Conservation (phyloP, 345 rosid genomes). For the Populus simonii region DNA sequence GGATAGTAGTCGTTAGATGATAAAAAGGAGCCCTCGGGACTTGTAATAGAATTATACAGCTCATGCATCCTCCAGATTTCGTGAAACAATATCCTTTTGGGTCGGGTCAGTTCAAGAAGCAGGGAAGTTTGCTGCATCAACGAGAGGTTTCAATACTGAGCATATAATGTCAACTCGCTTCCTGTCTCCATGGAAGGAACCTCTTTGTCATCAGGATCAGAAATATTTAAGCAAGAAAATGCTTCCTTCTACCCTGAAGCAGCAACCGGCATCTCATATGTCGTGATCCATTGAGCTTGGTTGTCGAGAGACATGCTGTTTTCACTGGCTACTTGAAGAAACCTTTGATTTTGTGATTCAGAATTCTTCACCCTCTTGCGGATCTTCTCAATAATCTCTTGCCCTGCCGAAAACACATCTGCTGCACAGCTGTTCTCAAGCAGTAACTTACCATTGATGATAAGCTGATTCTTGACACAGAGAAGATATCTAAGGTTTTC, state of each 20-base stretch:
- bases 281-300: conserved; percentile 70
- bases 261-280: conserved; percentile 71
- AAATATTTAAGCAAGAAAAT: conserved; percentile 71
- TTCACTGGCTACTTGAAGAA: conserved; percentile 66
- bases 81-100: conserved; percentile 60
- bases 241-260: conserved; percentile 78
- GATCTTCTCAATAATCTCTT: too few relatives aligned
- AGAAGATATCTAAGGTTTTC: conserved; percentile 66
- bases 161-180: conserved; percentile 59
- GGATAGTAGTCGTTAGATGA: too few relatives aligned
- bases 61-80: conserved; percentile 70
- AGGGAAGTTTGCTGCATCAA: conserved; percentile 57
- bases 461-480: conserved; percentile 60
- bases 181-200: conserved; percentile 73
- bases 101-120: conserved; percentile 33
- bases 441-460: conserved; percentile 76
- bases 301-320: conserved; percentile 56
- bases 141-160: conserved; percentile 63
- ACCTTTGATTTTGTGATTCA: too few relatives aligned
- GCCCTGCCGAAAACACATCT: too few relatives aligned
- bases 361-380: too few relatives aligned
- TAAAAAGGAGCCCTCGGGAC: too few relatives aligned
- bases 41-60: too few relatives aligned
- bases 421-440: conserved; percentile 30
- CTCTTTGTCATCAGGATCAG: conserved; percentile 68